Conservation (phyloP, 352 stramenopile species). For the Pythium rishiriense region DNA sequence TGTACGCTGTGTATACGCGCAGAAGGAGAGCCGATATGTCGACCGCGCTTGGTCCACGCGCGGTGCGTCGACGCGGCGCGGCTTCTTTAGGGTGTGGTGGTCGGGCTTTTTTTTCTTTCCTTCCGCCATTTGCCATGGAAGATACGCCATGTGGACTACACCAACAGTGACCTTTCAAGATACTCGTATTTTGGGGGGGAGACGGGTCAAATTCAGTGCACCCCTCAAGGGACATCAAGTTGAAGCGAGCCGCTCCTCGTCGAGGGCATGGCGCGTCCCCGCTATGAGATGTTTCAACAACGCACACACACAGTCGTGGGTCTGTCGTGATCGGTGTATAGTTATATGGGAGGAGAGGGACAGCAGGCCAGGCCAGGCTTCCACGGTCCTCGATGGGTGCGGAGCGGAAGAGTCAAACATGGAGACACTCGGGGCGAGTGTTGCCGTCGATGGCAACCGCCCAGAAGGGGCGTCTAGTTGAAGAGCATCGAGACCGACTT, state of each 20-base stretch:
- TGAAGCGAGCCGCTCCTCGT: constrained; percentile 11
- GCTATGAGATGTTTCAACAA: background rate
- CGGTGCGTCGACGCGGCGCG: too few relatives aligned
- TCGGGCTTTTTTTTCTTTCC: constrained; percentile 2
- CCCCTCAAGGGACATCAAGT: constrained; percentile 9
- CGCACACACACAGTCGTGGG: background rate
- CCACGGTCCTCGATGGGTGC: background rate
- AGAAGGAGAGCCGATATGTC: too few relatives aligned
- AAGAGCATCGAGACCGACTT: constrained; percentile 99
- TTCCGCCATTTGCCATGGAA: background rate
- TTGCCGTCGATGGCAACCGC: background rate
- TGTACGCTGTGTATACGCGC: background rate
- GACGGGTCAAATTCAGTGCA: too few relatives aligned
- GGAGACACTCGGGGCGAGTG: background rate
- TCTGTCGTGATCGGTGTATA: constrained; percentile 12
- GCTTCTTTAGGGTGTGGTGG: background rate
- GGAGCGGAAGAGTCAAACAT: background rate
- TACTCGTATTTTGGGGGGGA: background rate
- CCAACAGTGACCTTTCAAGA: constrained; percentile 24
- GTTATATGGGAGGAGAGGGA: constrained; percentile 17
- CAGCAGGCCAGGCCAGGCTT: too few relatives aligned
- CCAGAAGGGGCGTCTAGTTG: constrained; percentile 80
- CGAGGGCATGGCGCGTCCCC: background rate
- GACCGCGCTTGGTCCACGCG: background rate
- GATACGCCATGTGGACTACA: constrained; percentile 25